Evolutionary conservation across 164 flowering plant species (phyloP).

Genomic region (Hamamelis virginiana): DNA sequence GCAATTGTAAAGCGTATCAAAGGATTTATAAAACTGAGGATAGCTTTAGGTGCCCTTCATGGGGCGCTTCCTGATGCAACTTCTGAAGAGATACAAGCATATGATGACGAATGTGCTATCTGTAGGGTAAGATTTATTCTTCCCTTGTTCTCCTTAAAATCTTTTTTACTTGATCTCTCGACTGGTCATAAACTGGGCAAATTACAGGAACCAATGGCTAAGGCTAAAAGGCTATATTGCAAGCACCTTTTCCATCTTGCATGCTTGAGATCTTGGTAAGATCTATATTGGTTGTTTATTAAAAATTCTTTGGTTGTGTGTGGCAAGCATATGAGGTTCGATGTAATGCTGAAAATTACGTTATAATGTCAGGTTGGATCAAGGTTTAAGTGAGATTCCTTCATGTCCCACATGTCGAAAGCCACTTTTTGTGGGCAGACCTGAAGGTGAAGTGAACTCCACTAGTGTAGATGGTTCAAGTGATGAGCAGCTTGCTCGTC

Average conservation of each 20-base stretch:
- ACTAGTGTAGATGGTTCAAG: constrained; percentile 40
- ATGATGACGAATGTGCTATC: constrained; percentile 96
- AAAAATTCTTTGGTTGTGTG: neutral
- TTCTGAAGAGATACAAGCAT: constrained; percentile 74
- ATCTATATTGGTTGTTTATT: constrained; percentile 2
- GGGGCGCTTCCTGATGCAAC: constrained; percentile 98
- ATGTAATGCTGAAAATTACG: constrained; percentile 14
- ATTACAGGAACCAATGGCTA: constrained; percentile 95
- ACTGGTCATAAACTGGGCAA: constrained; percentile 9
- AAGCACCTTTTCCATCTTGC: constrained; percentile 96
- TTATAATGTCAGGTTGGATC: constrained; percentile 78
- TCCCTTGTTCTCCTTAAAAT: neutral
- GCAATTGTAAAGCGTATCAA: constrained; percentile 70
- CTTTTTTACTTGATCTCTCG: constrained; percentile 1
- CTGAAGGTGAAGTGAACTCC: constrained; percentile 38
- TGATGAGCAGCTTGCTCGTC: constrained; percentile 85
- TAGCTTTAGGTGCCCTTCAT: constrained; percentile 77
- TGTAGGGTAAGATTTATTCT: constrained; percentile 65
- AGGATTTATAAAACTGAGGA: constrained; percentile 74
- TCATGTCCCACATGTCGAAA: constrained; percentile 98
- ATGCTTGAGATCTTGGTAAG: constrained; percentile 97
- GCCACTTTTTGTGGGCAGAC: constrained; percentile 67
- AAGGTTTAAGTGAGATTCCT: constrained; percentile 69
- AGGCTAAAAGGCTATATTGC: constrained; percentile 87
- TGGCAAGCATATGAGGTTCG: neutral